phyloP scores from a whole-genome alignment of 208 protist genomes.

The Vickermania ingenoplastis region DNA sequence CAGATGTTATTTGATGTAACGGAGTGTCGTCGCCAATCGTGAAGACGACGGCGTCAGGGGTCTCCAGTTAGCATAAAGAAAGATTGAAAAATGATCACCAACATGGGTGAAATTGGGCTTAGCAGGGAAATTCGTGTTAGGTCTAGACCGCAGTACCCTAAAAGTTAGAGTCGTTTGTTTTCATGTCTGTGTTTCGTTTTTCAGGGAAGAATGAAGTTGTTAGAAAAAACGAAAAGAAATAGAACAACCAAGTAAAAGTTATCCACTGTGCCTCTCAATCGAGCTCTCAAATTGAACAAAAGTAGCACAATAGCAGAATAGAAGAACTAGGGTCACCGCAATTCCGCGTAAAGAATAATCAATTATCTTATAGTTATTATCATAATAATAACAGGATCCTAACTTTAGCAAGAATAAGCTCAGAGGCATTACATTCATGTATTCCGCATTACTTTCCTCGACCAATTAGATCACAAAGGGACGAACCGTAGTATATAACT shows the following conservation, averaged over 20 bases:
- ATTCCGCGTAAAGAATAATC: neutral
- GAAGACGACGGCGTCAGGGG: neutral
- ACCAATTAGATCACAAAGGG: neutral
- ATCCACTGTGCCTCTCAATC: too few species aligned
- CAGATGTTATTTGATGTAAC: neutral
- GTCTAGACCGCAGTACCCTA: too few species aligned
- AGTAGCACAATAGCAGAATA: neutral
- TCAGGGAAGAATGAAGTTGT: neutral
- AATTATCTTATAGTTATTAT: constrained; percentile 1
- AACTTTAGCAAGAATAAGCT: neutral
- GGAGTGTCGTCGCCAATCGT: neutral
- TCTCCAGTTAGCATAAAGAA: neutral
- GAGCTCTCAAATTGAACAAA: too few species aligned
- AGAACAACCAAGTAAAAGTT: neutral
- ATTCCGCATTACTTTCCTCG: neutral
- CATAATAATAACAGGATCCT: neutral
- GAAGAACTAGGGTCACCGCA: neutral
- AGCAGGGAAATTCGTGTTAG: neutral
- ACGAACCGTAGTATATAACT: neutral
- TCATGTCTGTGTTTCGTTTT: neutral
- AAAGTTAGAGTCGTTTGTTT: neutral
- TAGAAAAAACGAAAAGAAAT: neutral
- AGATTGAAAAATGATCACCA: neutral
- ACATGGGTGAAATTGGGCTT: neutral
- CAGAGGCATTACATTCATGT: neutral